phyloP scores from a whole-genome alignment of 2,329 filamentous ascomycete genomes.

The Aureobasidium sp. region DNA sequence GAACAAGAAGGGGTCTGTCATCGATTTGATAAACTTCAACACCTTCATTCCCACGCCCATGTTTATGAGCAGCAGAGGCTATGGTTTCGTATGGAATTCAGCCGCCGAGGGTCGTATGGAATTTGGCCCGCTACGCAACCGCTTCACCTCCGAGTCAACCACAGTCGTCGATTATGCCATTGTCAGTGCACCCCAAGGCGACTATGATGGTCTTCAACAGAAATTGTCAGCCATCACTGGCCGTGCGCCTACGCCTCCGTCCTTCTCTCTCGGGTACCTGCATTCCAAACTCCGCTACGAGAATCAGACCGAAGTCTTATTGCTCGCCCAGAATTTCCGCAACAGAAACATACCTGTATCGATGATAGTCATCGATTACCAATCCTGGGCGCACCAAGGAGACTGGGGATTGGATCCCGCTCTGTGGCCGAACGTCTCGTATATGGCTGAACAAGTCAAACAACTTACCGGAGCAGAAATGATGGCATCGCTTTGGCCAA shows the following conservation, averaged over 20 bases:
- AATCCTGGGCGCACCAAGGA: constrained; percentile 28
- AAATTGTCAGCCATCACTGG: constrained; percentile 26
- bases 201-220: constrained; percentile 27
- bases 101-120: constrained; percentile 27
- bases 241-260: constrained; percentile 27
- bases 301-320: constrained; percentile 28
- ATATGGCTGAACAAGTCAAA: constrained; percentile 26
- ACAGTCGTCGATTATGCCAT: constrained; percentile 29
- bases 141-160: constrained; percentile 25
- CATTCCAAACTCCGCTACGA: constrained; percentile 30
- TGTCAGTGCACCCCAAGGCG: constrained; percentile 25
- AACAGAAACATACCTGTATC: constrained; percentile 28
- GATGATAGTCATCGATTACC: constrained; percentile 29
- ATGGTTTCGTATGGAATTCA: constrained; percentile 30
- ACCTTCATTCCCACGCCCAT: constrained; percentile 28
- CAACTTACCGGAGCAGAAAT: constrained; percentile 29
- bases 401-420: constrained; percentile 28
- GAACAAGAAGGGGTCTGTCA: constrained; percentile 29
- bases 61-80: constrained; percentile 27
- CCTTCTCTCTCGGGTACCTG: constrained; percentile 28
- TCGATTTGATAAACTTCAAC: constrained; percentile 30
- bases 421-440: constrained; percentile 26
- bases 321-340: constrained; percentile 27
- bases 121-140: constrained; percentile 25
- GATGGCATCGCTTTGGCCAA: constrained; percentile 30